These are phyloP conservation scores for Cystofilobasidium ferigula DNA, from an alignment of 768 basidiomycete genomes.

Conservation along the genomic window DNA sequence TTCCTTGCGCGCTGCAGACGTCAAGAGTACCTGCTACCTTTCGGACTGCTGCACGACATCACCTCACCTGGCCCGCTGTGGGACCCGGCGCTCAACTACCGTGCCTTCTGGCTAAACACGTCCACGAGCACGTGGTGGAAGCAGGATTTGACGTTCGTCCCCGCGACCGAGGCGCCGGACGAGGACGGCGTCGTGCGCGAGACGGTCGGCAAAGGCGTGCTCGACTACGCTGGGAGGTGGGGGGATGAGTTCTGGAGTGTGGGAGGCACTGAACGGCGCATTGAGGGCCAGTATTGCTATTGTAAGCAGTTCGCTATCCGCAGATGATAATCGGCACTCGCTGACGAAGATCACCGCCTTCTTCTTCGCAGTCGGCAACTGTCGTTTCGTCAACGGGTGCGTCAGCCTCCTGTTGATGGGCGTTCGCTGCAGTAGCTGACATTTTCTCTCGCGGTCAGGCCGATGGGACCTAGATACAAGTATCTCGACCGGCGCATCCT, in stretches of 20 bases:
- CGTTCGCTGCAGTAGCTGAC: too few relatives aligned
- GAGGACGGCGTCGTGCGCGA: neutral
- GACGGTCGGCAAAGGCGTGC: neutral
- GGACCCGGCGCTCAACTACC: conserved; percentile 23
- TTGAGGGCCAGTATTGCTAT: conserved; percentile 24
- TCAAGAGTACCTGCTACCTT: conserved; percentile 24
- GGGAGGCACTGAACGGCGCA: neutral
- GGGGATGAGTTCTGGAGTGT: conserved; percentile 25
- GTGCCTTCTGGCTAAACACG: conserved; percentile 26
- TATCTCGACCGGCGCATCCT: conserved; percentile 26
- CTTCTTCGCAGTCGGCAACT: conserved; percentile 12
- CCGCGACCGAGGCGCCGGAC: neutral
- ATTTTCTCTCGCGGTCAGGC: neutral
- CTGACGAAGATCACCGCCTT: neutral
- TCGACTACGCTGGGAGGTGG: conserved; percentile 26
- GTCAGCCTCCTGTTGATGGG: neutral
- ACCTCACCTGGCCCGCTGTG: conserved; percentile 20
- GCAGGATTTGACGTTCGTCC: conserved; percentile 23
- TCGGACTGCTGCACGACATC: conserved; percentile 24
- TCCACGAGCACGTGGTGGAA: conserved; percentile 24
- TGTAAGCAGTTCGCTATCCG: neutral
- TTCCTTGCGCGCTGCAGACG: neutral
- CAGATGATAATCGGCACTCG: neutral
- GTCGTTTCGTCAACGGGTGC: conserved; percentile 25
- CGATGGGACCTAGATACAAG: conserved; percentile 26